phyloP scores from a whole-genome alignment of 768 basidiomycete species.

The Lentinus tigrinus region DNA sequence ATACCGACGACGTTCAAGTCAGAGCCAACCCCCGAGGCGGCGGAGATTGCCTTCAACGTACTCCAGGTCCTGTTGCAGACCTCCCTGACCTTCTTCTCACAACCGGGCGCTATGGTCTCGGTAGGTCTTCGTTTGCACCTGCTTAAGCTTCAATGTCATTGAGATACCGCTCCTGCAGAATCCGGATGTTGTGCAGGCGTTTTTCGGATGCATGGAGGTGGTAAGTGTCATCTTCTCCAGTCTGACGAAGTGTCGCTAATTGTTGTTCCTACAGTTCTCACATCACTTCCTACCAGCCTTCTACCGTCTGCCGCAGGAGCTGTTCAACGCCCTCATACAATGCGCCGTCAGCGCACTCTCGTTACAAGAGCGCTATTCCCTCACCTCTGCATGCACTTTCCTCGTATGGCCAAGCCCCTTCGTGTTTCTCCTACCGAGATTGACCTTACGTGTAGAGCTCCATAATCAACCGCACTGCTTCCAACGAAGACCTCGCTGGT shows the following conservation, averaged over 20 bases:
- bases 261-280: slow-evolving; percentile 41
- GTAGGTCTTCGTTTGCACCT: slow-evolving; percentile 40
- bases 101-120: slow-evolving; percentile 65
- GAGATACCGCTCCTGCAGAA: slow-evolving; percentile 48
- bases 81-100: slow-evolving; percentile 50
- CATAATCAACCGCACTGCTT: slow-evolving; percentile 64
- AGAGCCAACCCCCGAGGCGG: slow-evolving; percentile 53
- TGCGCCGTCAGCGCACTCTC: slow-evolving; percentile 66
- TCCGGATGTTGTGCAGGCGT: slow-evolving; percentile 88
- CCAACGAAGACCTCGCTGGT: slow-evolving; percentile 58
- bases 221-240: slow-evolving; percentile 37
- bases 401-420: slow-evolving; percentile 44
- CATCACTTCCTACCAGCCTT: slow-evolving; percentile 61
- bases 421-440: background rate
- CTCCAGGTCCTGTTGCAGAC: slow-evolving; percentile 60
- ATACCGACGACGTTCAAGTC: slow-evolving; percentile 45
- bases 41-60: slow-evolving; percentile 52
- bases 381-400: slow-evolving; percentile 81
- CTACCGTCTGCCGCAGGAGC: slow-evolving; percentile 60
- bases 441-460: slow-evolving; percentile 45
- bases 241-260: too few relatives aligned
- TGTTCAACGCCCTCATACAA: slow-evolving; percentile 67
- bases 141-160: too few relatives aligned
- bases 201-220: slow-evolving; percentile 80
- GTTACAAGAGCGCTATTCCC: slow-evolving; percentile 81